A percentile compares a stretch with the other conserved stretches of the same genome.
phyloP scores from a whole-genome alignment of 768 basidiomycete genomes.

The Strobilomyces dryophilus region DNA sequence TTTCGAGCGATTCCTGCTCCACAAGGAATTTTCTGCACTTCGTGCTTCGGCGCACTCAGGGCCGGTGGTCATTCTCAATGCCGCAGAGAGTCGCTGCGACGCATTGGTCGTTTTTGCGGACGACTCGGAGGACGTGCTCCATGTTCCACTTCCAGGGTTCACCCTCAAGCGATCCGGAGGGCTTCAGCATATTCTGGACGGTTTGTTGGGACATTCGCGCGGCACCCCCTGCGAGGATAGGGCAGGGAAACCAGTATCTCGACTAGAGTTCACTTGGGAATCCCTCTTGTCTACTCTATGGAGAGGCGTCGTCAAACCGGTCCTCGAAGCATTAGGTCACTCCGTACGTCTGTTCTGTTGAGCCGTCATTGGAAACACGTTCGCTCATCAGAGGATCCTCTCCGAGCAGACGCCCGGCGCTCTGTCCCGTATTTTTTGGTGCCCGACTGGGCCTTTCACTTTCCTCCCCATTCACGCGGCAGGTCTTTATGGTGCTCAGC shows the following conservation, averaged over 20 bases:
- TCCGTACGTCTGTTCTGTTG: too few species aligned
- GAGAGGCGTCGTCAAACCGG: constrained; percentile 7
- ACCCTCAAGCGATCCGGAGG: neutral
- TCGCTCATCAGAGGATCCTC: neutral
- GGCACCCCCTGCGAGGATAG: neutral
- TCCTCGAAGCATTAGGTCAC: constrained; percentile 1
- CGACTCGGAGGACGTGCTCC: neutral
- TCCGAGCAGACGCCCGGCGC: neutral
- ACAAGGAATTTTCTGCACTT: neutral
- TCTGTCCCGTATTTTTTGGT: neutral
- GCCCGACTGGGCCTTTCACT: neutral
- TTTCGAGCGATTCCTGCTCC: neutral
- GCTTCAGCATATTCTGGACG: neutral
- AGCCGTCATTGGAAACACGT: too few species aligned
- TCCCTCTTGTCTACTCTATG: constrained; percentile 5
- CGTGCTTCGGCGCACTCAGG: neutral
- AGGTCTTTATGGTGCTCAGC: neutral
- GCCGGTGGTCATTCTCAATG: neutral
- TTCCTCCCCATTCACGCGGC: constrained; percentile 4
- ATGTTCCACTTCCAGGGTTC: constrained; percentile 5
- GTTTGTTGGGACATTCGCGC: neutral
- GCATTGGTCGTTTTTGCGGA: constrained; percentile 17
- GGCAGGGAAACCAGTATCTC: neutral
- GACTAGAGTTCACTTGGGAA: neutral
- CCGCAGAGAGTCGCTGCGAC: constrained; percentile 26